Conservation (phyloP, 805 yeast species). For the Candida maesae region DNA sequence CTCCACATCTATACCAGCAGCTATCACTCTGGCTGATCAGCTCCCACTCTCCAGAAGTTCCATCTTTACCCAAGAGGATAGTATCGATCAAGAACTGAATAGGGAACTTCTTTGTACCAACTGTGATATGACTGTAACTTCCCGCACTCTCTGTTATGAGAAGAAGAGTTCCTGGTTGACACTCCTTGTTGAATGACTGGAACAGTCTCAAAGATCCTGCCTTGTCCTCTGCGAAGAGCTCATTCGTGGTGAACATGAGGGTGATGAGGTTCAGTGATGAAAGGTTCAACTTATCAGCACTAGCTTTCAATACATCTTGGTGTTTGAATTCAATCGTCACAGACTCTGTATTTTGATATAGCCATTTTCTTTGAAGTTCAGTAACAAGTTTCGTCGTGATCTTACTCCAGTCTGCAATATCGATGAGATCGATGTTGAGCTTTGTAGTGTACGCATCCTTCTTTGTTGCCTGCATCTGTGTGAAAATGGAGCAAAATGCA, state of each 20-base stretch:
- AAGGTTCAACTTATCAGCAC: conserved; percentile 22
- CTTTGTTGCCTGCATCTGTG: conserved; percentile 26
- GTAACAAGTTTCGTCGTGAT: conserved; percentile 44
- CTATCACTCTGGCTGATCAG: conserved; percentile 64
- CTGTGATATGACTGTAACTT: conserved; percentile 73
- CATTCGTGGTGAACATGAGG: conserved; percentile 81
- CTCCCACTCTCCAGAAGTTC: conserved; percentile 57
- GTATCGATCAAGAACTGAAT: conserved; percentile 78
- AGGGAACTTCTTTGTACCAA: conserved; percentile 78
- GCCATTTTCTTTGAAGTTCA: conserved; percentile 51
- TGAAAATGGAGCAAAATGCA: conserved; percentile 55
- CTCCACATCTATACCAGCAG: conserved; percentile 69
- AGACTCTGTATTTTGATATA: conserved; percentile 35
- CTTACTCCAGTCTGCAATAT: conserved; percentile 73
- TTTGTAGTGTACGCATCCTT: conserved; percentile 19
- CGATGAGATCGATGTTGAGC: conserved; percentile 54
- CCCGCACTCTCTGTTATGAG: conserved; percentile 87
- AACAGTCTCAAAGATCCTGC: conserved; percentile 57
- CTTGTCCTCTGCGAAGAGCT: conserved; percentile 68
- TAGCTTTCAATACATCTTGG: conserved; percentile 35
- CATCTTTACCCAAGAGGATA: conserved; percentile 52
- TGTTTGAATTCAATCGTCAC: conserved; percentile 32
- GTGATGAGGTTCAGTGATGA: conserved; percentile 52
- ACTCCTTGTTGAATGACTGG: conserved; percentile 45
- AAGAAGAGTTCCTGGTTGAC: conserved; percentile 54